Conservation (phyloP, 2,329 filamentous ascomycete species). For the Monilinia fructigena region DNA sequence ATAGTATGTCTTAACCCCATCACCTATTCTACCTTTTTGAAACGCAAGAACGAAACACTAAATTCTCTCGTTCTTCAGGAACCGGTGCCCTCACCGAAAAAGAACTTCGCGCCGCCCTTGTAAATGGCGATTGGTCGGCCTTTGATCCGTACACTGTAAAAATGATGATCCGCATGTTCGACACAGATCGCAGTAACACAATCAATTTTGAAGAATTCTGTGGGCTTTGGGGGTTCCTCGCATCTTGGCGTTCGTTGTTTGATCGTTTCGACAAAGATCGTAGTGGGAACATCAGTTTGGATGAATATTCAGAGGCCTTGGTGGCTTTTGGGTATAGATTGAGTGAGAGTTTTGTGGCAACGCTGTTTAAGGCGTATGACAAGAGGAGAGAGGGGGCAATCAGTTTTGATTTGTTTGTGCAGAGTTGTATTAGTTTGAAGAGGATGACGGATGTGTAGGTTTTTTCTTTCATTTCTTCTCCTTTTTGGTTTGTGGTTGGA, state of each 20-base stretch:
- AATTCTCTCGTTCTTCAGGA: slow-evolving; percentile 44
- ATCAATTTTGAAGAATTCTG: slow-evolving; percentile 97
- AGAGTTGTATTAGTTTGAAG: slow-evolving; percentile 94
- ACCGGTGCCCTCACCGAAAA: slow-evolving; percentile 80
- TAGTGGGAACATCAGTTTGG: slow-evolving; percentile 79
- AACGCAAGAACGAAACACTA: slow-evolving; percentile 17
- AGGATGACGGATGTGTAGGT: slow-evolving; percentile 85
- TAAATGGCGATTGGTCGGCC: slow-evolving; percentile 93
- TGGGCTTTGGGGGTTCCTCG: slow-evolving; percentile 92
- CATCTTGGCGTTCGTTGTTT: slow-evolving; percentile 90
- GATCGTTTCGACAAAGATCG: slow-evolving; percentile 90
- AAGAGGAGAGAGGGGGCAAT: slow-evolving; percentile 68
- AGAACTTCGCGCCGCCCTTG: slow-evolving; percentile 84
- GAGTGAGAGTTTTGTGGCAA: slow-evolving; percentile 75
- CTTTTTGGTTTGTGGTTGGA: not conserved
- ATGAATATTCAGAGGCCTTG: slow-evolving; percentile 87
- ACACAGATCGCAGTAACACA: slow-evolving; percentile 81
- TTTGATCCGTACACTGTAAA: slow-evolving; percentile 93
- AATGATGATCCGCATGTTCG: slow-evolving; percentile 99
- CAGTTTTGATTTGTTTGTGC: slow-evolving; percentile 95
- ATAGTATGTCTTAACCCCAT: slow-evolving; percentile 51
- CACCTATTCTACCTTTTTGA: not conserved
- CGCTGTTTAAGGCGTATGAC: slow-evolving; percentile 88
- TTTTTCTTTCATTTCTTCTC: not conserved
- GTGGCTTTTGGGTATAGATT: slow-evolving; percentile 92